phyloP scores from a whole-genome alignment of 108 stramenopile genomes.

The Hondaea fermentalgiana region DNA sequence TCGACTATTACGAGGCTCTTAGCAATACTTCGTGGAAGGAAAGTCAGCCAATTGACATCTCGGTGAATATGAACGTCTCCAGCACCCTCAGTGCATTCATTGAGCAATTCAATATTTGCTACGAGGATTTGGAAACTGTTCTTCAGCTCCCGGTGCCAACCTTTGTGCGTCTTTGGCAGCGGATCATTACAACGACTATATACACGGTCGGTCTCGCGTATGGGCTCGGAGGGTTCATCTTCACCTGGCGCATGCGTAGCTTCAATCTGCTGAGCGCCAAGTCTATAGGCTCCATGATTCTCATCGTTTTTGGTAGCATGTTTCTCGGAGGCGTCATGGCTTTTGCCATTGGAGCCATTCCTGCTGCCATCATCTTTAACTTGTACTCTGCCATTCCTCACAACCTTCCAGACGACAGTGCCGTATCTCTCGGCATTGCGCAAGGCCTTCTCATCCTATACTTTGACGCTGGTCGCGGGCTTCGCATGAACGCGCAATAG shows the following conservation, averaged over 20 bases:
- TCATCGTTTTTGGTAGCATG: neutral
- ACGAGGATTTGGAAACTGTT: neutral
- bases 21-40: neutral
- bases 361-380: neutral
- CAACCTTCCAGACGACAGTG: neutral
- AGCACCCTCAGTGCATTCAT: neutral
- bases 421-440: neutral
- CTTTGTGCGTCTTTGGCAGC: neutral
- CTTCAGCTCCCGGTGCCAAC: neutral
- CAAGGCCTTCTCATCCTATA: neutral
- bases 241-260: neutral
- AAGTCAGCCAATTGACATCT: neutral
- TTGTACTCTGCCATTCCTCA: neutral
- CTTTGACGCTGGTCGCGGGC: neutral
- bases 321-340: neutral
- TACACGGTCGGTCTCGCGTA: neutral
- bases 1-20: neutral
- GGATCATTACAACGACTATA: neutral
- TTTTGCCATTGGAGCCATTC: neutral
- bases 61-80: neutral
- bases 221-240: neutral
- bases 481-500: slow-evolving; percentile 2
- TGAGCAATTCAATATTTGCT: neutral
- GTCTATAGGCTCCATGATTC: neutral
- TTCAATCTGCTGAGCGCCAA: neutral